These are phyloP conservation scores for Phaeosphaeriaceae sp. DNA, from an alignment of 2,329 filamentous ascomycete genomes.

Conservation along the genomic window DNA sequence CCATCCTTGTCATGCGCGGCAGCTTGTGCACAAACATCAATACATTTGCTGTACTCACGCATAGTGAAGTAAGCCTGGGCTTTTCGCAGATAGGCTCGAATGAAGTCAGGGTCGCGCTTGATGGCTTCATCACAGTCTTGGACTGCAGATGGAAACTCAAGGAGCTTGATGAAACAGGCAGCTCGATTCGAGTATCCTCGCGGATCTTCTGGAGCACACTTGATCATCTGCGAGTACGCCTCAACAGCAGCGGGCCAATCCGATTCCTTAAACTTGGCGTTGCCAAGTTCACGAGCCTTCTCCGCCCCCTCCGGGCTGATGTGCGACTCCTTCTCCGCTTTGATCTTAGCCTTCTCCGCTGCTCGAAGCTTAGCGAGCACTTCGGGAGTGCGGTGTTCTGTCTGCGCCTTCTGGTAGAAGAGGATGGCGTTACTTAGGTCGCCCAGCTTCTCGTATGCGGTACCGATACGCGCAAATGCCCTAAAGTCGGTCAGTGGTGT, in stretches of 20 bases:
- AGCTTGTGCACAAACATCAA: conserved; percentile 88
- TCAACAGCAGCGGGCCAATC: conserved; percentile 96
- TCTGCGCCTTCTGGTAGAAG: conserved; percentile 92
- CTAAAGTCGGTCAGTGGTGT: conserved; percentile 39
- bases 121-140: conserved; percentile 92
- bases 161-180: conserved; percentile 93
- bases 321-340: conserved; percentile 77
- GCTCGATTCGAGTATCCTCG: conserved; percentile 97
- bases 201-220: conserved; percentile 89
- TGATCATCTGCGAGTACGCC: conserved; percentile 95
- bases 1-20: conserved; percentile 75
- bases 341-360: conserved; percentile 84
- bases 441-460: conserved; percentile 89
- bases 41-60: conserved; percentile 95
- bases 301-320: conserved; percentile 91
- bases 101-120: conserved; percentile 88
- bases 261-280: conserved; percentile 94
- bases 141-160: conserved; percentile 92
- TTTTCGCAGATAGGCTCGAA: conserved; percentile 95
- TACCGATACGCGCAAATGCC: conserved; percentile 91
- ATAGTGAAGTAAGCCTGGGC: conserved; percentile 95
- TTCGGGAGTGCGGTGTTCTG: conserved; percentile 94
- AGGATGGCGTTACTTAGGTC: conserved; percentile 81
- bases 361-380: conserved; percentile 89
- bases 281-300: conserved; percentile 91